Conservation (phyloP, 257 asterid species). For the Solanum piurae region DNA sequence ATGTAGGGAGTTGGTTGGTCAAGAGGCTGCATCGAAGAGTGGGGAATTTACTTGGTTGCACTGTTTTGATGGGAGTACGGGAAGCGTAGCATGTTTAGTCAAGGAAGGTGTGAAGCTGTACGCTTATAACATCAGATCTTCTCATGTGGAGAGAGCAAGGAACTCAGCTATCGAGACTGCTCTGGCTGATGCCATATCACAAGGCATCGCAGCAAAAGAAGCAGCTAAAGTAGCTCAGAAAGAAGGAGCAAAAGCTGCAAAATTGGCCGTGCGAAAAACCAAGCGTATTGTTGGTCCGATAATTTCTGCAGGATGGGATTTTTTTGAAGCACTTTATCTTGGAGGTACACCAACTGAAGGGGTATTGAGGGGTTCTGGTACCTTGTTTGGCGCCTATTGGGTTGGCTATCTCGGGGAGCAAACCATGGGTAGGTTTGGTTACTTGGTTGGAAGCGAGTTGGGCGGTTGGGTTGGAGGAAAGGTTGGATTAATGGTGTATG, state of each 20-base stretch:
- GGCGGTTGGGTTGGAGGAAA: slow-evolving; percentile 97
- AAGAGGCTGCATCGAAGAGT: slow-evolving; percentile 85
- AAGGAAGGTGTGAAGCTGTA: slow-evolving; percentile 92
- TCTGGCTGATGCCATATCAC: slow-evolving; percentile 60
- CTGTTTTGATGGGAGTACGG: slow-evolving; percentile 78
- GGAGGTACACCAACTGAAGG: slow-evolving; percentile 93
- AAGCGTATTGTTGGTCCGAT: slow-evolving; percentile 90
- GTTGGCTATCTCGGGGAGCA: slow-evolving; percentile 70
- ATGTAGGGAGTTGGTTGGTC: slow-evolving; percentile 70
- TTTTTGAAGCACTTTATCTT: slow-evolving; percentile 75
- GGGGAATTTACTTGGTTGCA: slow-evolving; percentile 59
- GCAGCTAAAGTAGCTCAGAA: slow-evolving; percentile 68
- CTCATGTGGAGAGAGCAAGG: slow-evolving; percentile 66
- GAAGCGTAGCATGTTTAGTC: slow-evolving; percentile 73
- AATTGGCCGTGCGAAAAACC: slow-evolving; percentile 62
- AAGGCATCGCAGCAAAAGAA: slow-evolving; percentile 62
- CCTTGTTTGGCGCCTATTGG: slow-evolving; percentile 66
- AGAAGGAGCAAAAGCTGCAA: slow-evolving; percentile 92
- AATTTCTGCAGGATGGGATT: slow-evolving; percentile 94
- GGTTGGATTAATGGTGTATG: slow-evolving; percentile 86
- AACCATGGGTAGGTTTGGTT: slow-evolving; percentile 77
- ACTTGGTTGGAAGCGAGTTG: slow-evolving; percentile 76
- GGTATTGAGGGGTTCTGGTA: slow-evolving; percentile 78
- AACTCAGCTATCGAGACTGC: slow-evolving; percentile 69
- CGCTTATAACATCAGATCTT: slow-evolving; percentile 43